phyloP scores from a whole-genome alignment of 2,329 filamentous ascomycete genomes.

The Colletotrichum abscissum region DNA sequence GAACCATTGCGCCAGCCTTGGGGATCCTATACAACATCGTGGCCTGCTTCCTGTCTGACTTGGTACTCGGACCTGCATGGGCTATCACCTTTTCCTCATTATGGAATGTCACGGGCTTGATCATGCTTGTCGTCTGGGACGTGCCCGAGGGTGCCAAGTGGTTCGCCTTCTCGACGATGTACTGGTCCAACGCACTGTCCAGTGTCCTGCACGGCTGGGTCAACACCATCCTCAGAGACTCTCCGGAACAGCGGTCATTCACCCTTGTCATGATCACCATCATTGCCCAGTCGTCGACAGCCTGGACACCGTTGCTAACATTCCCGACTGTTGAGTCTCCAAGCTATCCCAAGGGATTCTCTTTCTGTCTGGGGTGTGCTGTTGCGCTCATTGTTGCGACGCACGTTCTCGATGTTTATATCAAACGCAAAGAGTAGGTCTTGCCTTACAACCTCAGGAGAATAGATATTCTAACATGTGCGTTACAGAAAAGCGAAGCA shows the following conservation, averaged over 20 bases:
- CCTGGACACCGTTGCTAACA: constrained; percentile 65
- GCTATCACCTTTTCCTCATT: constrained; percentile 40
- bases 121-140: constrained; percentile 64
- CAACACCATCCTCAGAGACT: constrained; percentile 30
- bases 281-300: constrained; percentile 65
- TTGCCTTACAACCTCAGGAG: rapidly evolving
- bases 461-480: neutral
- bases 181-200: constrained; percentile 28
- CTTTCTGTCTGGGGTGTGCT: constrained; percentile 43
- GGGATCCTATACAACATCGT: constrained; percentile 28
- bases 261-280: constrained; percentile 33
- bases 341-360: constrained; percentile 56
- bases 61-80: constrained; percentile 43
- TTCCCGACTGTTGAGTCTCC: constrained; percentile 60
- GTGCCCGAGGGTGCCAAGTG: constrained; percentile 65
- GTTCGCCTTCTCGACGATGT: constrained; percentile 59
- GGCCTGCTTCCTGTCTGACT: constrained; percentile 29
- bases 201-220: constrained; percentile 33
- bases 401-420: constrained; percentile 32
- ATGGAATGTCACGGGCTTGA: constrained; percentile 21
- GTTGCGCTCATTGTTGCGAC: constrained; percentile 29
- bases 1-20: constrained; percentile 31
- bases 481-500: constrained; percentile 1
- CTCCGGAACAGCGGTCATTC: constrained; percentile 28
- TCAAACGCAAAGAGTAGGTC: constrained; percentile 34